Evolutionary conservation across 768 basidiomycete species (phyloP).

Genomic region (Strobilomyces confusus): DNA sequence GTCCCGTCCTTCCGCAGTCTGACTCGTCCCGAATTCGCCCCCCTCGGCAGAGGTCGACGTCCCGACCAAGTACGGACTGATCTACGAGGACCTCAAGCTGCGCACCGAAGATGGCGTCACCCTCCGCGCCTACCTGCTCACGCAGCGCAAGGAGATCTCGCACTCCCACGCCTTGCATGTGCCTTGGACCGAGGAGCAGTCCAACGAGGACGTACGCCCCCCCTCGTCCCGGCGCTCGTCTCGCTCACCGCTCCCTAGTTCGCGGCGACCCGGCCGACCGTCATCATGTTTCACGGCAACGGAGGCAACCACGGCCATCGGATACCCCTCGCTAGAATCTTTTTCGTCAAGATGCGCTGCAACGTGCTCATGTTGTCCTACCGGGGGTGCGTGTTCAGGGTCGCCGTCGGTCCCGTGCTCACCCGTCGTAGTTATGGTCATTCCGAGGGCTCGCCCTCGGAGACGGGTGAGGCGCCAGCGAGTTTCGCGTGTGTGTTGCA

Average conservation of each 20-base stretch:
- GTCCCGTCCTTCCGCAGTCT: slow-evolving; percentile 11
- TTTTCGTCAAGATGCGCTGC: slow-evolving; percentile 79
- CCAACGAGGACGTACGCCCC: slow-evolving; percentile 56
- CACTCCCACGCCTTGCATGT: slow-evolving; percentile 31
- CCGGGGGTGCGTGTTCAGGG: slow-evolving; percentile 58
- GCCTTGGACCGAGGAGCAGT: slow-evolving; percentile 35
- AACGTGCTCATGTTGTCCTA: slow-evolving; percentile 96
- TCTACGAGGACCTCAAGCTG: slow-evolving; percentile 72
- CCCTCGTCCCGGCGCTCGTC: not conserved
- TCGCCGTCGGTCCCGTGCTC: not conserved
- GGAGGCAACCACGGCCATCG: slow-evolving; percentile 87
- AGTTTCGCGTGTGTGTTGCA: not conserved
- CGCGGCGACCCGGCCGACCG: slow-evolving; percentile 62
- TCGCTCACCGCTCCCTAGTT: slow-evolving; percentile 28
- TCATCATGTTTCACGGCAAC: slow-evolving; percentile 93
- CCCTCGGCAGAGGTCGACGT: slow-evolving; percentile 55
- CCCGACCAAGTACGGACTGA: slow-evolving; percentile 66
- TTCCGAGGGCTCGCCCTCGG: slow-evolving; percentile 83
- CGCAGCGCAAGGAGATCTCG: slow-evolving; percentile 51
- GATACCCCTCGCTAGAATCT: slow-evolving; percentile 80
- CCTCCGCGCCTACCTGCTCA: slow-evolving; percentile 74
- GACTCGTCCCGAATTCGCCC: too few relatives aligned
- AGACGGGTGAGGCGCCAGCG: slow-evolving; percentile 55
- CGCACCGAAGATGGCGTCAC: slow-evolving; percentile 68
- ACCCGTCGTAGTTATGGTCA: slow-evolving; percentile 65